Conservation (phyloP, 2,329 filamentous ascomycete genomes). For the Penicillium sp. region DNA sequence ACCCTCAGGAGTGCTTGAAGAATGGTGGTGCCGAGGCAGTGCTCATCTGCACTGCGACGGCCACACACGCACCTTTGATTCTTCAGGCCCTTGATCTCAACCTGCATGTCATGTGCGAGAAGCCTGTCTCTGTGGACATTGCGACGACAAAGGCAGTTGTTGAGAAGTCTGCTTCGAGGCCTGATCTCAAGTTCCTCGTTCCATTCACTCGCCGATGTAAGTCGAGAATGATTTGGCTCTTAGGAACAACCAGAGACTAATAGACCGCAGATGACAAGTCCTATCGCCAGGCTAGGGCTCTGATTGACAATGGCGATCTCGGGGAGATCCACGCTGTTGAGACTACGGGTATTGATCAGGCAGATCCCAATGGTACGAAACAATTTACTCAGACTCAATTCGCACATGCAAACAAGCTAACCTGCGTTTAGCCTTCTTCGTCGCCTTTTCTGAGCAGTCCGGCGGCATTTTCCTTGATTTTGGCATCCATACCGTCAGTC, state of each 20-base stretch:
- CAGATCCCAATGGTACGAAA: constrained; percentile 15
- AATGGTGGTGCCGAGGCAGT: constrained; percentile 13
- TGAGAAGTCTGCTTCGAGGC: constrained; percentile 16
- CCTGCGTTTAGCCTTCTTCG: too few relatives aligned
- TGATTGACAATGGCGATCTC: constrained; percentile 13
- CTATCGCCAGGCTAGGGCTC: constrained; percentile 13
- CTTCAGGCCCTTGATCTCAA: constrained; percentile 15
- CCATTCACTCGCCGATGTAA: constrained; percentile 20
- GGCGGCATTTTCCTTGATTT: constrained; percentile 39
- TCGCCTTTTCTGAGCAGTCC: constrained; percentile 35
- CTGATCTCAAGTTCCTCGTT: constrained; percentile 17
- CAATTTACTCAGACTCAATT: not conserved
- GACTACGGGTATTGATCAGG: constrained; percentile 16
- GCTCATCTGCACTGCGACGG: constrained; percentile 17
- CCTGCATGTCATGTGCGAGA: constrained; percentile 18
- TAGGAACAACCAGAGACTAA: not conserved
- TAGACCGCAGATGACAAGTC: constrained; percentile 11
- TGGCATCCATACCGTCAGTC: constrained; percentile 35
- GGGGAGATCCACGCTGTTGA: constrained; percentile 17
- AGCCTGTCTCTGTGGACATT: constrained; percentile 18
- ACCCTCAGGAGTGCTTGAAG: constrained; percentile 16
- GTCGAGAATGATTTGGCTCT: not conserved
- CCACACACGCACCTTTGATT: constrained; percentile 17
- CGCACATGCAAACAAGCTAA: too few relatives aligned
- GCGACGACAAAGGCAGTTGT: constrained; percentile 15